These are phyloP conservation scores for Eucalyptus microcorys DNA, from an alignment of 345 rosid genomes.

Conservation along the genomic window DNA sequence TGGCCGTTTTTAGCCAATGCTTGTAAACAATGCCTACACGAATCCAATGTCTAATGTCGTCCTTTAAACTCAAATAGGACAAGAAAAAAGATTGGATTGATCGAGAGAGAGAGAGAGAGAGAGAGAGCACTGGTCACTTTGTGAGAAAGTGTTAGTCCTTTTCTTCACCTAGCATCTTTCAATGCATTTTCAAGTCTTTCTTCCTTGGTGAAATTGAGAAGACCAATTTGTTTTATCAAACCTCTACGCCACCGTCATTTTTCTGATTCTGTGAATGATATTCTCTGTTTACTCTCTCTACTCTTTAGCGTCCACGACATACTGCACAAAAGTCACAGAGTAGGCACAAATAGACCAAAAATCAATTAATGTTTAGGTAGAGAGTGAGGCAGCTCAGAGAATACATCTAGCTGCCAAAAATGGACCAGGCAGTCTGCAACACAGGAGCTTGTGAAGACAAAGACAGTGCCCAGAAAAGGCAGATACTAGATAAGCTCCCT, in stretches of 20 bases:
- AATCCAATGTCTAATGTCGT: background rate
- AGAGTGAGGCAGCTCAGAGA: background rate
- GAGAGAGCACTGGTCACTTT: background rate
- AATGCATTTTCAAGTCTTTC: background rate
- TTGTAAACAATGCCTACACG: background rate
- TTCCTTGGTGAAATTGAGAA: background rate
- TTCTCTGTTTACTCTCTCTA: background rate
- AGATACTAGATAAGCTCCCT: background rate
- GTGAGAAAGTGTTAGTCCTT: background rate
- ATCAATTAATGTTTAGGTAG: background rate
- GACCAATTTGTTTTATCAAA: background rate
- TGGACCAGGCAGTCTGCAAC: background rate
- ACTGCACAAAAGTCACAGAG: background rate
- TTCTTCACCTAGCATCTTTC: background rate
- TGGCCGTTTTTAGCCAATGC: background rate
- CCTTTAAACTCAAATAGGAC: background rate
- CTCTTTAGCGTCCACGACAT: background rate
- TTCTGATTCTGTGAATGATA: background rate
- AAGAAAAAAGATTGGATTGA: background rate
- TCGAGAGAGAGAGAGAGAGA: background rate
- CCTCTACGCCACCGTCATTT: background rate
- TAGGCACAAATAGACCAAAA: background rate
- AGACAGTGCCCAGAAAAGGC: background rate
- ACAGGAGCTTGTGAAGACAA: background rate
- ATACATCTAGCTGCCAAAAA: background rate